These are phyloP conservation scores for Geotrichum reessii DNA, from an alignment of 1,139 yeast genomes.

Conservation along the genomic window DNA sequence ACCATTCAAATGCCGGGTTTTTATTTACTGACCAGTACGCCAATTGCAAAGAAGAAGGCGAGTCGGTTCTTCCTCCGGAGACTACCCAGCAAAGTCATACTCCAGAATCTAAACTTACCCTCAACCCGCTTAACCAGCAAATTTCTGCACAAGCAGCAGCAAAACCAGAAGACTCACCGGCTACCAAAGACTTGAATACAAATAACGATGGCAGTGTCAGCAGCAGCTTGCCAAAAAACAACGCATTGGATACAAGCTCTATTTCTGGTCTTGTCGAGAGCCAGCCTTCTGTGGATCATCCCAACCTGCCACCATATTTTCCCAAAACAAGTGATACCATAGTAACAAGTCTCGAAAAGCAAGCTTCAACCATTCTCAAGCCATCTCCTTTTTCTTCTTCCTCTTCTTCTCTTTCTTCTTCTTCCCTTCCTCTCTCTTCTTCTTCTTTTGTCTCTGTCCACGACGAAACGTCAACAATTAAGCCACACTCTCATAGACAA, in stretches of 20 bases:
- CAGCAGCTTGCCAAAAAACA: neutral
- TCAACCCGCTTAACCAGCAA: neutral
- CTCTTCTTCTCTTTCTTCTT: neutral
- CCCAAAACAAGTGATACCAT: neutral
- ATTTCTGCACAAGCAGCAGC: slow-evolving; percentile 3
- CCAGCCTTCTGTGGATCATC: slow-evolving; percentile 3
- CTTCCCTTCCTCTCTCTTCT: slow-evolving; percentile 1
- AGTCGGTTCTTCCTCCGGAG: neutral
- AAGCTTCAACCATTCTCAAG: neutral
- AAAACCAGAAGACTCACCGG: neutral
- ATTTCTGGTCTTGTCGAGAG: neutral
- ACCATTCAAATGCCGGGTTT: neutral
- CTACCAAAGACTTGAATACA: neutral
- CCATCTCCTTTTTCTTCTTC: slow-evolving; percentile 1
- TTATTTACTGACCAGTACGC: neutral
- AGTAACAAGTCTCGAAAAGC: slow-evolving; percentile 1
- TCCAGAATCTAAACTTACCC: neutral
- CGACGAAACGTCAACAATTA: neutral
- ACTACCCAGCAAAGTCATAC: neutral
- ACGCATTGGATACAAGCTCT: neutral
- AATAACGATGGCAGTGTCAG: neutral
- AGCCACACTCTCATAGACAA: neutral
- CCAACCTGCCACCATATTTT: slow-evolving; percentile 4
- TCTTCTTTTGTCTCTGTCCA: neutral
- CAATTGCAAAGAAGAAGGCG: neutral